A percentile compares a stretch with the other conserved stretches of the same genome.
Evolutionary conservation across 768 basidiomycete genomes (phyloP).

Genomic region (Suillus fuscotomentosus): DNA sequence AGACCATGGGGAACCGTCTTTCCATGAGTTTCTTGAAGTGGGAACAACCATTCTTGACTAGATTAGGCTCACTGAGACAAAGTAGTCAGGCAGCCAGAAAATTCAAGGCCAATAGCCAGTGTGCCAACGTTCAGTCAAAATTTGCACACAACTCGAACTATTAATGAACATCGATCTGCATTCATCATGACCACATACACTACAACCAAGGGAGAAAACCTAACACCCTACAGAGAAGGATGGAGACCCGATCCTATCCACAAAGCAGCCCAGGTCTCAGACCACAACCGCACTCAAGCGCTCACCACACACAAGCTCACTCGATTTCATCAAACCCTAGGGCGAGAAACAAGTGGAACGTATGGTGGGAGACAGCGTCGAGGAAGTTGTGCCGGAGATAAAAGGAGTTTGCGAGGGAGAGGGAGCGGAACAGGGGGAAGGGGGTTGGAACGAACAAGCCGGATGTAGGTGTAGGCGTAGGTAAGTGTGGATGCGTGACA

Average conservation of each 20-base stretch:
- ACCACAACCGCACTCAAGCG: slow-evolving; percentile 31
- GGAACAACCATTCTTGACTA: background rate
- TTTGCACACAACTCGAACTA: slow-evolving; percentile 1
- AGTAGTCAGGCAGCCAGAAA: too few relatives aligned
- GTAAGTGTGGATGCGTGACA: background rate
- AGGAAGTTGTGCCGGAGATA: slow-evolving; percentile 2
- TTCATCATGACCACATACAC: slow-evolving; percentile 7
- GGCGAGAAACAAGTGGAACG: slow-evolving; percentile 42
- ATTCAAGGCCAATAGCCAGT: too few relatives aligned
- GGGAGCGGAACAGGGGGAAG: slow-evolving; percentile 18
- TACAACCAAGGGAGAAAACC: background rate
- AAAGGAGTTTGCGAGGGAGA: slow-evolving; percentile 16
- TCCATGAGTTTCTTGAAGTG: background rate
- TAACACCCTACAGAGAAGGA: background rate
- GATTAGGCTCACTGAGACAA: too few relatives aligned
- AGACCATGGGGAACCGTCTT: background rate
- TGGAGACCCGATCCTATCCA: slow-evolving; percentile 3
- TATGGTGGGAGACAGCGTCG: slow-evolving; percentile 32
- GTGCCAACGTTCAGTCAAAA: too few relatives aligned
- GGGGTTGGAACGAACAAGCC: slow-evolving; percentile 14
- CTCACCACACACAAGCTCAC: slow-evolving; percentile 39
- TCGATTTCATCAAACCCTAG: slow-evolving; percentile 45
- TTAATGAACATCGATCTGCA: slow-evolving; percentile 8
- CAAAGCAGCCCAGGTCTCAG: slow-evolving; percentile 7
- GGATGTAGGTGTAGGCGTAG: background rate